phyloP scores from a whole-genome alignment of 108 stramenopile species.

The Nitzschia sp. region DNA sequence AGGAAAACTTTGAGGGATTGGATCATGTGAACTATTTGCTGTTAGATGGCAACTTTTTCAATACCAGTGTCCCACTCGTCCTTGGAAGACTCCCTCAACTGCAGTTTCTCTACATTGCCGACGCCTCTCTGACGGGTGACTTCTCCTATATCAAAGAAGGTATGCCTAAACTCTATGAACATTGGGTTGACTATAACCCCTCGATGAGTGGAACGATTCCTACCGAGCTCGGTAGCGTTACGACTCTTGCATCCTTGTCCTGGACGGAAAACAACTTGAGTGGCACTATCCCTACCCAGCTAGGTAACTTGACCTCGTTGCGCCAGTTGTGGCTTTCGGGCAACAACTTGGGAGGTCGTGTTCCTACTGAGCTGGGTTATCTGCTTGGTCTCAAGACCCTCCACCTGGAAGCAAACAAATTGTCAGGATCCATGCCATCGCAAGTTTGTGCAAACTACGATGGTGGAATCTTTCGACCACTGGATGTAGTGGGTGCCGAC shows the following conservation, averaged over 20 bases:
- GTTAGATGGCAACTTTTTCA: constrained; percentile 24
- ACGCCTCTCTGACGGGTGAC: constrained; percentile 32
- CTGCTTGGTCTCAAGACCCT: constrained; percentile 33
- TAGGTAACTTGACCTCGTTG: constrained; percentile 41
- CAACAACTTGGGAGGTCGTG: constrained; percentile 52
- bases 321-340: constrained; percentile 44
- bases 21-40: constrained; percentile 14
- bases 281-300: constrained; percentile 37
- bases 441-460: constrained; percentile 9
- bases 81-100: constrained; percentile 26
- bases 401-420: constrained; percentile 39
- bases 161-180: constrained; percentile 30
- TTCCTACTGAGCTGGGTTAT: constrained; percentile 56
- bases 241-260: constrained; percentile 26
- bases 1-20: constrained; percentile 26
- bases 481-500: constrained; percentile 29
- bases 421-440: constrained; percentile 37
- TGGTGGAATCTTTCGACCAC: constrained; percentile 15
- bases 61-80: constrained; percentile 16
- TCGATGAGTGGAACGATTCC: constrained; percentile 26
- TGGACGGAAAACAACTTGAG: constrained; percentile 22
- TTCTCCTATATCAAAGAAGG: constrained; percentile 23
- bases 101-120: constrained; percentile 23
- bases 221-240: constrained; percentile 14
- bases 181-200: constrained; percentile 31